Percentiles rank a stretch among this genome's conserved stretches.
Evolutionary conservation across 176 grass and related monocot species (phyloP).

Genomic region (Carex myosuroides): DNA sequence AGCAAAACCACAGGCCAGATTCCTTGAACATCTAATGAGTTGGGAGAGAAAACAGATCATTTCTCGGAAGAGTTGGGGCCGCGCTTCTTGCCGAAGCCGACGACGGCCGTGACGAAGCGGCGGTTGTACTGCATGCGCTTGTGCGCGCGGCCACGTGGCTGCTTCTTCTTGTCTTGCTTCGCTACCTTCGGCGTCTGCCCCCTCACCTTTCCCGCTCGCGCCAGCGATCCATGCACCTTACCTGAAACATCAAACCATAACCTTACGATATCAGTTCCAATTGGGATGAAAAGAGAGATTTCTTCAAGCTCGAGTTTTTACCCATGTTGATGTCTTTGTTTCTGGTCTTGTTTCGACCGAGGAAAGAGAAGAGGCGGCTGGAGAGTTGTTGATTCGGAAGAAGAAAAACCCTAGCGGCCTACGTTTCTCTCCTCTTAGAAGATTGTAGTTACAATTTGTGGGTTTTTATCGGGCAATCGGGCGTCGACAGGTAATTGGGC

Average conservation of each 20-base stretch:
- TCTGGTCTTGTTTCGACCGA: background rate
- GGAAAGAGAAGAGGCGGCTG: conserved; percentile 21
- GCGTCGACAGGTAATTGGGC: background rate
- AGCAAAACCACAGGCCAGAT: conserved; percentile 20
- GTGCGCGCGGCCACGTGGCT: conserved; percentile 69
- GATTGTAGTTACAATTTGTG: background rate
- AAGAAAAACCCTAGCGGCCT: conserved; percentile 23
- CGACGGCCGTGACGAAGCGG: conserved; percentile 79
- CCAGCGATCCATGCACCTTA: conserved; percentile 83
- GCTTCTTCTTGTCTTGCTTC: conserved; percentile 93
- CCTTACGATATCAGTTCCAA: conserved; percentile 29
- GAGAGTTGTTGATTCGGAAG: background rate
- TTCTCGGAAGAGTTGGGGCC: conserved; percentile 90
- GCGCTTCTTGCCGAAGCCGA: conserved; percentile 86
- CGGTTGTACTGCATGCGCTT: conserved; percentile 97
- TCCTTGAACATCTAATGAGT: conserved; percentile 18
- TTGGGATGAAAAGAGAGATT: background rate
- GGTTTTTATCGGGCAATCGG: background rate
- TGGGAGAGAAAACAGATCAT: conserved; percentile 16
- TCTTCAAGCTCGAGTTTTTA: background rate
- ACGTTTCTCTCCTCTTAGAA: background rate
- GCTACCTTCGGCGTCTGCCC: conserved; percentile 85
- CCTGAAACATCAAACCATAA: conserved; percentile 25
- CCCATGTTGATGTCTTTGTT: background rate
- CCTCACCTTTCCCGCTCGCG: conserved; percentile 77